Evolutionary conservation across 805 yeast species (phyloP).

Genomic region (Candida verbasci): DNA sequence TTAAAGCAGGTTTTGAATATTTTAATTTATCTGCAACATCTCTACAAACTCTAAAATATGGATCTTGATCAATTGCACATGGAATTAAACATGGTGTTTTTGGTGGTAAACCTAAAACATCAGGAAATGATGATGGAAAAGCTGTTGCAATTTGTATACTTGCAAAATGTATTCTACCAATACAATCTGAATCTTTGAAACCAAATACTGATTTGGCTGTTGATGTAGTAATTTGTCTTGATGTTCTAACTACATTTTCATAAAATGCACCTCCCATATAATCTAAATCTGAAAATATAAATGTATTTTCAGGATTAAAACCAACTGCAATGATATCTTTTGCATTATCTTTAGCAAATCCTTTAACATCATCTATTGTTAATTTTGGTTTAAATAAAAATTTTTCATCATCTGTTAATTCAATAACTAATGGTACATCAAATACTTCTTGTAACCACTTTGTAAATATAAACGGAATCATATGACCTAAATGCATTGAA

Average conservation of each 20-base stretch:
- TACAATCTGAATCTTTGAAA: constrained; percentile 88
- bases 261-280: constrained; percentile 94
- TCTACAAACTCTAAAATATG: constrained; percentile 94
- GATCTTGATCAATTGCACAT: constrained; percentile 99
- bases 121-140: constrained; percentile 94
- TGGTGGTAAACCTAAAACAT: constrained; percentile 75
- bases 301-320: constrained; percentile 90
- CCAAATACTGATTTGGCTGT: constrained; percentile 97
- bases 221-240: constrained; percentile 94
- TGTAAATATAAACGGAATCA: constrained; percentile 92
- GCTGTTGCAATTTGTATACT: constrained; percentile 95
- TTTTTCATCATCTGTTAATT: constrained; percentile 95
- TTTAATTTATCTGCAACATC: constrained; percentile 94
- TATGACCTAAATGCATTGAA: constrained; percentile 94
- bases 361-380: constrained; percentile 82
- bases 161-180: constrained; percentile 93
- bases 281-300: constrained; percentile 86
- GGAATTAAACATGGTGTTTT: constrained; percentile 97
- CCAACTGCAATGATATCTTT: constrained; percentile 93
- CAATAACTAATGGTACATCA: constrained; percentile 91
- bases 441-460: constrained; percentile 98
- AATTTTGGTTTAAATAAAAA: constrained; percentile 89
- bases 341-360: constrained; percentile 76
- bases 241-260: constrained; percentile 87
- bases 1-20: constrained; percentile 83